Evolutionary conservation across 345 rosid species (phyloP), one percentile per base, ranked within the genome.

Genomic region (Sapria himalayana): DNA sequence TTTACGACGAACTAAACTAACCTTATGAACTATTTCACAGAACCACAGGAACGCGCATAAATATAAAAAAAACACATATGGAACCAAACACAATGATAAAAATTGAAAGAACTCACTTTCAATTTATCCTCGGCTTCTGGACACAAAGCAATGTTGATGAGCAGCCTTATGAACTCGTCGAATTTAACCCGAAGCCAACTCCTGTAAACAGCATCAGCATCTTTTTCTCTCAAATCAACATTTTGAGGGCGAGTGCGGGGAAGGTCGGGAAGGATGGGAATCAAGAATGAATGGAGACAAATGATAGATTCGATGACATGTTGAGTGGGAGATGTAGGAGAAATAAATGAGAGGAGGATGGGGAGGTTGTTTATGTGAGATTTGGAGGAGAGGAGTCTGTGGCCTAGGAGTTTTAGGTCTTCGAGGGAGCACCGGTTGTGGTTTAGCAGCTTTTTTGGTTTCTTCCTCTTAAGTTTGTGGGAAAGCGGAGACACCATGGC

Each of bases 221-320:
- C 66, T 32, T 41, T 55, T 31, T 37, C 10, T 16, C 44, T 52
- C 33, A 53, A 43, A 4, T 58, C n/a, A 7, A 54, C 21, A 25
- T 41, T 64, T 5, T 29, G 60, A 9, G 37, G 31, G 25, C 20
- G 15, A 29, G 75, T 62, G 0, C 78, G 39, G 14, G 94, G 93
- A 9, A 79, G 91, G 48, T 66, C 71, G 12, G 85, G 73, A 48
- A 76, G 78, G 14, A 89, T 61, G 13, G 94, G 75, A 2, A 76
- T 60, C 72, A 79, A 89, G 61, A 89, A 89, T 18, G 98, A 71
- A 39, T 82, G 98, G 36, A 89, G 79, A 12, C 91, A 72, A 63
- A 89, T 93, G 52, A 89, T 70, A 0, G 94, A 69, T 48, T 89
- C 94, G 1, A 89, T 67, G 7, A 61, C 66, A 54, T 60, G 59